Evolutionary conservation across 371 early-diverging fungal genomes (phyloP), one percentile per base, ranked within the genome.

Genomic region (Syncephalastrum sp.): DNA sequence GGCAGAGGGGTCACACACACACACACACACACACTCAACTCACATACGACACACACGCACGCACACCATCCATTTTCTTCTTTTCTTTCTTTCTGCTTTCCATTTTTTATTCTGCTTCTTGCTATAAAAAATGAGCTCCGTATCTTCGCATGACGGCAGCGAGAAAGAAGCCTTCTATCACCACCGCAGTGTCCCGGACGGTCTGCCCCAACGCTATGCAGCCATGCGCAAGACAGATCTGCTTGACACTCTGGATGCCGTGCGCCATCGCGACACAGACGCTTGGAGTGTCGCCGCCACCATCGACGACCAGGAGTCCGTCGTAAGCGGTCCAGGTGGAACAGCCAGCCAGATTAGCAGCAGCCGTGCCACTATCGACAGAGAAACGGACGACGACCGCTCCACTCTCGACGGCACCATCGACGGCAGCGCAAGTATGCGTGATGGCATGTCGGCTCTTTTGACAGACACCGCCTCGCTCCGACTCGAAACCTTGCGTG

Each of bases 261-360:
- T 49, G 19, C 60, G 43, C 23, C 55, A 42, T 42, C 72, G 76
- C 29, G 79, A 79, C 47, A 75, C 76, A 14, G 79, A 79, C 48
- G 54, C 72, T 5, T 79, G 79, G 79, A 75, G 76, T 67, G 79
- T 79, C 3, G 79, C 79, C 14, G 79, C 79, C 1, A 79, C 79
- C 8, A 67, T 79, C 63, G 79, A 79, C 57, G 79, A 79, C 51
- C 74, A 75, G 58, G 76, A 79, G 49, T 74, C 74, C 1, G 75
- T 79, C 19, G 65, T 79, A 51, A 79, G 79, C 54, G 66, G 72
- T 1, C 70, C 70, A 45, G 76, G 76, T 3, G 73, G 73, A 44
- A 59, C 64, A 0, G 59, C 70, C 12, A 65, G 68, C 47, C 57
- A 64, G 43, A 61, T 67, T 19, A 69, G 63, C 48, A 62, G 63